Base-by-base conservation (phyloP, 2,329 filamentous ascomycete genomes). In the Neonectria faginata region DNA sequence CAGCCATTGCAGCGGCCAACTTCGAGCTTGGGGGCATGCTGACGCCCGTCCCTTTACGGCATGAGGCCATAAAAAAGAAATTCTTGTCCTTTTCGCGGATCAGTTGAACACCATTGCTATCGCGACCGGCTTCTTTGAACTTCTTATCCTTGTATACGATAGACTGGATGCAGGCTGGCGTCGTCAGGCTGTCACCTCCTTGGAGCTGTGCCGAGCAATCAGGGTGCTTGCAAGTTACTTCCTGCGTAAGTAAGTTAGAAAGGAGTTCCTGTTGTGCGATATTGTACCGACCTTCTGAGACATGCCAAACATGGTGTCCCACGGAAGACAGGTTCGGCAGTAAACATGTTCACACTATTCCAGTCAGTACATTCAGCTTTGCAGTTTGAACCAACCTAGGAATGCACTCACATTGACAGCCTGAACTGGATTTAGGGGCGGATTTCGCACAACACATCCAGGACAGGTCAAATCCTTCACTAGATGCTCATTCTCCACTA, bases 271-370 rank as follows among this genome's bases (percentile, higher is more conserved):
- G 5, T 10, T 29, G 16, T 7, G 7, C 12, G 7, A 18, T 31
- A 2, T 18, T 12, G 22, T 5, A 50, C 47, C 12, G 27, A 50
- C 47, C 27, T 27, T 27, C 6, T 47, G 12, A 2, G 8, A 22
- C 5, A 4, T 0, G 0, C 9, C 29, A 8, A 57, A 0, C n/a
- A n/a, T n/a, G n/a, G n/a, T n/a, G n/a, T n/a, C n/a, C 39, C 39
- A 20, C 39, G 18, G 1, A 2, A 77, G 44, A 39, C 79, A 81
- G 0, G 3, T 2, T 0, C 2, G 1, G 58, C 79, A 81, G 39
- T 75, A 79, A 1, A 75, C 22, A 51, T 82, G 79, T 0, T 65
- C 60, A 29, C 80, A 81, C 79, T 79, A 11, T 16, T 1, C 11
- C 27, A 1, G 12, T 74, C 39, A 77, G 67, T 22, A 2, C 6